phyloP scores from a whole-genome alignment of 176 grass and related monocot genomes.

The Echinochloa phyllopogon region DNA sequence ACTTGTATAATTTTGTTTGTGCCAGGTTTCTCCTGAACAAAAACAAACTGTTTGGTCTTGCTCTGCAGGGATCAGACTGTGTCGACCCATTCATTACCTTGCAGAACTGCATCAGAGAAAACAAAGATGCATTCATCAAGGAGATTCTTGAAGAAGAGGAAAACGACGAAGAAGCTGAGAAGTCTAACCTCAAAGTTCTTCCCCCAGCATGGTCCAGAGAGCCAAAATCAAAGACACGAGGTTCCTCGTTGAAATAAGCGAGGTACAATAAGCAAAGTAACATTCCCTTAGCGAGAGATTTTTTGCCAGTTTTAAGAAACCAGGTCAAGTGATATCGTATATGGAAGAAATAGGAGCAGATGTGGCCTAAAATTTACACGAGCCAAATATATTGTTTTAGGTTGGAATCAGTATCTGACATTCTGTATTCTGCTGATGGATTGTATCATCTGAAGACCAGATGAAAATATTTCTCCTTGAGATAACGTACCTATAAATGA shows the following conservation, averaged over 20 bases:
- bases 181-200: constrained; percentile 42
- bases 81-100: constrained; percentile 64
- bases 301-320: background rate
- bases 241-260: background rate
- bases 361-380: background rate
- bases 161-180: constrained; percentile 41
- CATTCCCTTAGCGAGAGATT: background rate
- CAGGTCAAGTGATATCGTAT: no score
- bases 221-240: constrained; percentile 44
- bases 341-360: background rate
- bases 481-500: background rate
- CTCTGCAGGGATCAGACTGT: constrained; percentile 65
- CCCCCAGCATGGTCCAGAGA: constrained; percentile 72
- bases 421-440: background rate
- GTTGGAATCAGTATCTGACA: background rate
- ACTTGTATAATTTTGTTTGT: background rate
- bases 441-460: background rate
- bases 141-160: constrained; percentile 59
- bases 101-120: constrained; percentile 67
- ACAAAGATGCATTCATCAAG: constrained; percentile 67
- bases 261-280: background rate
- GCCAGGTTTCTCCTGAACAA: background rate
- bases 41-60: background rate
- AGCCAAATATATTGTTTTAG: background rate
- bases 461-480: background rate